Percentiles rank a stretch among this genome's conserved stretches.
Evolutionary conservation across 2,329 filamentous ascomycete genomes (phyloP).

Genomic region (Ophioceras dolichostomum): DNA sequence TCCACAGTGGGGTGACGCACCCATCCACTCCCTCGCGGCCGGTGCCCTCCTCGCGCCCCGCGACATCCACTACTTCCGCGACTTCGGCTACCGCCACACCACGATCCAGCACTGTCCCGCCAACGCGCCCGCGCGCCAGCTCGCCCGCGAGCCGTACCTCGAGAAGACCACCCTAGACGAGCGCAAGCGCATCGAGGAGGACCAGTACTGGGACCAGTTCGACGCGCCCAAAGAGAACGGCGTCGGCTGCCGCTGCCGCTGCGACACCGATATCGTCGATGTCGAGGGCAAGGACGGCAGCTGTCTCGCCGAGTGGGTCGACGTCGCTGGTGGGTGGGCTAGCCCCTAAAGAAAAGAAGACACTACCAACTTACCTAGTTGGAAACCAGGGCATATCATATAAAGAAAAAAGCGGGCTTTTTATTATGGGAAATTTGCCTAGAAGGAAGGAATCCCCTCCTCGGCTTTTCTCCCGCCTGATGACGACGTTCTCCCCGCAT

Average conservation of each 20-base stretch:
- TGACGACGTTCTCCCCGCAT: too few relatives aligned
- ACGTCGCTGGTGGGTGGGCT: conserved; percentile 90
- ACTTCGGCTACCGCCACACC: conserved; percentile 95
- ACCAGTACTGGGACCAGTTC: conserved; percentile 87
- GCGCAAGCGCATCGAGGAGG: conserved; percentile 78
- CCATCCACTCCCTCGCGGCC: conserved; percentile 93
- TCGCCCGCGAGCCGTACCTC: conserved; percentile 67
- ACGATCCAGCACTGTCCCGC: conserved; percentile 98
- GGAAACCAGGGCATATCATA: too few relatives aligned
- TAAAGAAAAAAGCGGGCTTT: too few relatives aligned
- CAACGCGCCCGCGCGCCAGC: conserved; percentile 81
- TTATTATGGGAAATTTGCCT: too few relatives aligned
- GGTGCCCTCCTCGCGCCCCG: conserved; percentile 69
- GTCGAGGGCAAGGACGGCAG: conserved; percentile 96
- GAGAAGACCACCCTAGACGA: conserved; percentile 72
- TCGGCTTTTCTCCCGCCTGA: too few relatives aligned
- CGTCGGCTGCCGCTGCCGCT: conserved; percentile 90
- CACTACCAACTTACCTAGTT: too few relatives aligned
- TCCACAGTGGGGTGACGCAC: conserved; percentile 87
- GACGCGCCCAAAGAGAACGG: conserved; percentile 89
- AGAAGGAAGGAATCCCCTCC: too few relatives aligned
- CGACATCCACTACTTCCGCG: conserved; percentile 97
- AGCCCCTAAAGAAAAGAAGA: conserved; percentile 23
- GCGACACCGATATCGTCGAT: conserved; percentile 94
- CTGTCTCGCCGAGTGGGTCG: conserved; percentile 92